Conservation (phyloP, 1,284 basidiomycete species). For the Ganoderma sinense region DNA sequence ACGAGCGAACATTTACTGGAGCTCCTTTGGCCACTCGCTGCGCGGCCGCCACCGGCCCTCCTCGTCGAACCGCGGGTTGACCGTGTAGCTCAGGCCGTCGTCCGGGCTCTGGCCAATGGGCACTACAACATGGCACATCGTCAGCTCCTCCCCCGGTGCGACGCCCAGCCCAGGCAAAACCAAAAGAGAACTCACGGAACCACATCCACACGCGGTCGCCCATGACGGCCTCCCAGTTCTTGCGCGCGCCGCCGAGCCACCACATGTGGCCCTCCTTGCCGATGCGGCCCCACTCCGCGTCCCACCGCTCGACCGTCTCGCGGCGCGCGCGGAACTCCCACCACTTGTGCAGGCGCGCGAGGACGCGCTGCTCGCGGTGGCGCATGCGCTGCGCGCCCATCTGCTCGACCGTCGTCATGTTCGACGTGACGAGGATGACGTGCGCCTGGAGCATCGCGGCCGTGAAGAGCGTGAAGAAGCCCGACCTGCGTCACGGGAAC, state of each 20-base stretch:
- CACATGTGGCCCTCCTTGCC: constrained; percentile 83
- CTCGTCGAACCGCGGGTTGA: constrained; percentile 78
- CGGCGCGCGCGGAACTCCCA: constrained; percentile 62
- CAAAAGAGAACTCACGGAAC: constrained; percentile 84
- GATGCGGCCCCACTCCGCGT: constrained; percentile 79
- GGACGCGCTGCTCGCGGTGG: constrained; percentile 63
- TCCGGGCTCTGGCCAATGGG: constrained; percentile 65
- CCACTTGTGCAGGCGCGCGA: constrained; percentile 55
- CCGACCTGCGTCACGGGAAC: constrained; percentile 47
- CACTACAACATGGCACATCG: constrained; percentile 50
- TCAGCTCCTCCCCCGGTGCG: no score
- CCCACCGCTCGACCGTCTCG: constrained; percentile 61
- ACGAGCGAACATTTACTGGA: constrained; percentile 40
- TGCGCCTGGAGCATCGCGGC: constrained; percentile 65
- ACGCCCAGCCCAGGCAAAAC: no score
- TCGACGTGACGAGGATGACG: constrained; percentile 63
- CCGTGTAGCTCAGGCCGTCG: constrained; percentile 71
- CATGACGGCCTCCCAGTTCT: constrained; percentile 83
- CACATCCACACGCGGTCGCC: constrained; percentile 68
- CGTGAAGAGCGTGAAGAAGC: constrained; percentile 79
- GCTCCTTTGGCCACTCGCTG: constrained; percentile 72
- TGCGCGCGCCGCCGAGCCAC: constrained; percentile 73
- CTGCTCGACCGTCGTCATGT: constrained; percentile 84
- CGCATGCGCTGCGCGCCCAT: constrained; percentile 62
- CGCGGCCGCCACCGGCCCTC: constrained; percentile 74